A percentile compares a stretch with the other conserved stretches of the same genome.
Conservation (phyloP, 2,329 filamentous ascomycete genomes). For the Cordyceps militaris region DNA sequence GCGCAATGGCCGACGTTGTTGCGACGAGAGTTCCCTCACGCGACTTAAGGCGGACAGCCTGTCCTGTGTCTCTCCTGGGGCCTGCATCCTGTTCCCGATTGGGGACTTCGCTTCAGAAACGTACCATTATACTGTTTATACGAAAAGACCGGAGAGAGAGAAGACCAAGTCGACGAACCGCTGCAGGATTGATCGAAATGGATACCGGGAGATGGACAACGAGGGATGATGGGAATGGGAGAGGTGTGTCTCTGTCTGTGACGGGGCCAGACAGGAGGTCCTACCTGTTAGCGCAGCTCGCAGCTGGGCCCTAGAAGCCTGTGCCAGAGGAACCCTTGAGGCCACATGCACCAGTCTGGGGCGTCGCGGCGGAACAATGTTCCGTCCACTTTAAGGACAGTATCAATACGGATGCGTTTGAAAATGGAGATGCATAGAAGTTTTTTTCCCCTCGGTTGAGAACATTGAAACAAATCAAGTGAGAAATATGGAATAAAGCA, state of each 20-base stretch:
- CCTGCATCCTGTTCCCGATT: not conserved
- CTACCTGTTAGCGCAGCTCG: too few species aligned
- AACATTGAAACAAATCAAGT: too few species aligned
- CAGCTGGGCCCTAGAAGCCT: constrained; percentile 24
- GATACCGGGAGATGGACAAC: constrained; percentile 13
- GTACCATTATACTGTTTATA: constrained; percentile 25
- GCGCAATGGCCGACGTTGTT: not conserved
- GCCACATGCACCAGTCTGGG: constrained; percentile 35
- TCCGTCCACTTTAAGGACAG: constrained; percentile 20
- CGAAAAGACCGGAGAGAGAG: constrained; percentile 7
- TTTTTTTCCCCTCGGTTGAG: too few species aligned
- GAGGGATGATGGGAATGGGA: constrained; percentile 13
- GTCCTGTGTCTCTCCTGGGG: not conserved
- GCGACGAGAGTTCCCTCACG: not conserved
- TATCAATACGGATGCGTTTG: not conserved
- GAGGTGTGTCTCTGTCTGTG: too few species aligned
- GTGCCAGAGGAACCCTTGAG: constrained; percentile 35
- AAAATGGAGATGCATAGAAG: not conserved
- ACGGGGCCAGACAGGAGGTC: too few species aligned
- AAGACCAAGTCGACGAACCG: constrained; percentile 12
- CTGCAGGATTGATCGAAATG: constrained; percentile 13
- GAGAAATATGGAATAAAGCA: too few species aligned
- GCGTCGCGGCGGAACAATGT: constrained; percentile 25
- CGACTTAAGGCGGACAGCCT: not conserved
- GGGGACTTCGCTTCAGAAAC: constrained; percentile 8